Base-by-base conservation (phyloP, 495 filamentous ascomycete genomes). In the Aspergillus hancockii region DNA sequence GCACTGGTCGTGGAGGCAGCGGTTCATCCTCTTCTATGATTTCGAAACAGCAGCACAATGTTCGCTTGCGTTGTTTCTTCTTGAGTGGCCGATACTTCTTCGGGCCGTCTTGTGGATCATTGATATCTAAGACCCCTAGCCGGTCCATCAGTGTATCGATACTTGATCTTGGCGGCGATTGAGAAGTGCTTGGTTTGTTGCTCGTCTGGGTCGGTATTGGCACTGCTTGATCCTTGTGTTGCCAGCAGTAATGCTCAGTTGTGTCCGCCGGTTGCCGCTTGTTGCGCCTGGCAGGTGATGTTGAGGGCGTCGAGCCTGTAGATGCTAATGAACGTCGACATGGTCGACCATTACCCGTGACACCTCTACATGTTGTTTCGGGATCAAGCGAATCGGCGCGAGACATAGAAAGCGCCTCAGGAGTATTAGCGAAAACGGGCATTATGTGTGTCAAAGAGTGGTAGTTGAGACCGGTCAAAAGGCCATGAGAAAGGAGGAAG, bases 171-270 rank as follows among this genome's bases (percentile, higher is more conserved):
- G 84, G 75, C 63, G 86, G 78, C 23, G 84, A 59, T 32, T 67
- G 69, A 34, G 64, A 67, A 9, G 66, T 67, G 18, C 38, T 54
- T 8, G 52, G 49, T 21, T 55, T 59, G 49, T 55, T 54, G 34
- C 18, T 54, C 53, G 60, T 57, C 43, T 60, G 46, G 62, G 53
- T 56, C 58, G 65, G 57, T 5, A 76, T 49, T 19, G 63, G 63
- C 7, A 65, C 72, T 21, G 91, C 91, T 71, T 98, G 94, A 59
- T 95, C 91, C 63, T 90, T 91, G 73, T 98, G 94, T 67, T 95
- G 90, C 88, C 91, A 95, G 80, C 94, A 98, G 69, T 91, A 98
- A 55, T 83, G 85, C 30, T 81, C 81, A 10, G 81, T 72, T 21
- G 75, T 72, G 30, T 76, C 77, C 57, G 63, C 64, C 16, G 75